Percentiles rank a stretch among this genome's conserved stretches.
These are phyloP conservation scores for Prunella vulgaris DNA, from an alignment of 257 asterid species.

Conservation along the genomic window DNA sequence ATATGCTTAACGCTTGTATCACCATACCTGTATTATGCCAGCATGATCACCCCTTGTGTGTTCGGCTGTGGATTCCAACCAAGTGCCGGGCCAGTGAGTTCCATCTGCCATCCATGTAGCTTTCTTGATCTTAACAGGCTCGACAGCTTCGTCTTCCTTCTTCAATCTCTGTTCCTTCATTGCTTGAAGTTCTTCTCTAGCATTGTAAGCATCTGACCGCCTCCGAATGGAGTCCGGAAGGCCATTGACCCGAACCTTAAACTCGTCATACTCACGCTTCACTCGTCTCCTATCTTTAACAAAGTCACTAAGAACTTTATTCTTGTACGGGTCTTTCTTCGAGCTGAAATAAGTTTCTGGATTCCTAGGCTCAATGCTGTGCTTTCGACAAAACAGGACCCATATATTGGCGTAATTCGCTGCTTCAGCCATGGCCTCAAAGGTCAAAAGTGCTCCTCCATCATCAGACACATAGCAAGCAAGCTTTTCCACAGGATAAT, in stretches of 20 bases:
- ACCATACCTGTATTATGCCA: conserved; percentile 54
- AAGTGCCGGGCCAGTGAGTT: conserved; percentile 73
- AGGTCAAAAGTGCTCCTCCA: conserved; percentile 60
- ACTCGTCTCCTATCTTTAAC: conserved; percentile 59
- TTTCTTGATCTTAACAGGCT: conserved; percentile 44
- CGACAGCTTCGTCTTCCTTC: conserved; percentile 41
- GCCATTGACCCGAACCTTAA: conserved; percentile 57
- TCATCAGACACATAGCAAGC: conserved; percentile 63
- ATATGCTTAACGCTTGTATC: neutral
- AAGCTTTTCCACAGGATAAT: conserved; percentile 60
- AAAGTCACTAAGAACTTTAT: conserved; percentile 45
- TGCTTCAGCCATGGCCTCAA: conserved; percentile 73
- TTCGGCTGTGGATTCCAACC: conserved; percentile 42
- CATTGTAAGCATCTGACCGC: conserved; percentile 58
- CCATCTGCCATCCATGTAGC: conserved; percentile 82
- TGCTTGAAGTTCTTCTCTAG: conserved; percentile 53
- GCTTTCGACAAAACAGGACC: conserved; percentile 70
- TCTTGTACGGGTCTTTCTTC: conserved; percentile 59
- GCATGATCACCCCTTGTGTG: conserved; percentile 60
- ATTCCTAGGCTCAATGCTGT: conserved; percentile 53
- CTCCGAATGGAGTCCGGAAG: conserved; percentile 57
- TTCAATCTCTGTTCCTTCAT: conserved; percentile 48
- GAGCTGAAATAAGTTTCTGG: conserved; percentile 48
- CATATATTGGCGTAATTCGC: conserved; percentile 57
- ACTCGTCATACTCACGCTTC: conserved; percentile 65